Evolutionary conservation across 1,139 yeast genomes (phyloP), one percentile per base, ranked within the genome.

Genomic region (Suhomyces bokatorum): DNA sequence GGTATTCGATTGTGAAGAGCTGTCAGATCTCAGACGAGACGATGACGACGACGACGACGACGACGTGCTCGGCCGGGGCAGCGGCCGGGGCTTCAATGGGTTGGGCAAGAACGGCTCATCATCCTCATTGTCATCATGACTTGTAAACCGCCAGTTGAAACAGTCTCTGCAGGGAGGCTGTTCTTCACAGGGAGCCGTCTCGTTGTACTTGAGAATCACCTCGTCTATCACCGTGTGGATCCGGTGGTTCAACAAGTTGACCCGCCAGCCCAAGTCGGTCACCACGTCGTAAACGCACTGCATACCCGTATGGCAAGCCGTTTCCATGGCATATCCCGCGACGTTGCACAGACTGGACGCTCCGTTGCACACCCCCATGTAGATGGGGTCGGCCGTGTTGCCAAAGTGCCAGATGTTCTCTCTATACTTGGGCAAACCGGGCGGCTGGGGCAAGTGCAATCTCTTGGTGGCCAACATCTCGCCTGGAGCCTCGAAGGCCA

Each of bases 241-340:
- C 35, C 97, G 75, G 63, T 93, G 99, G 63, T 93, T 89, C 52
- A 88, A 72, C 63, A 95, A 68, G 54, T 86, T 89, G 12, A 91
- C 95, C 55, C 82, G 84, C 98, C 98, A 93, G 3, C 98, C 98
- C 51, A 77, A 70, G 56, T 93, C 98, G 5, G 79, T 77, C 13
- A 91, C 97, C 16, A 87, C 93, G 59, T 93, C 99, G 66, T 93
- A 95, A 16, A 85, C 77, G 62, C 99, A 93, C 45, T 82, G 83
- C 59, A 79, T 78, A 0, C 99, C 99, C 0, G 97, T 81, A 62
- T 93, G 99, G 60, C 99, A 93, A 33, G 85, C 85, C 0, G 97
- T 86, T 62, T 93, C 99, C 97, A 93, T 85, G 10, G 99, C 99
- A 64, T 90, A 93, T 0, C 99, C 99, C 0, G 88, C 97, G 12